Evolutionary conservation across 2,329 filamentous ascomycete species (phyloP), one percentile per base, ranked within the genome.

Genomic region (Talaromyces sp.): DNA sequence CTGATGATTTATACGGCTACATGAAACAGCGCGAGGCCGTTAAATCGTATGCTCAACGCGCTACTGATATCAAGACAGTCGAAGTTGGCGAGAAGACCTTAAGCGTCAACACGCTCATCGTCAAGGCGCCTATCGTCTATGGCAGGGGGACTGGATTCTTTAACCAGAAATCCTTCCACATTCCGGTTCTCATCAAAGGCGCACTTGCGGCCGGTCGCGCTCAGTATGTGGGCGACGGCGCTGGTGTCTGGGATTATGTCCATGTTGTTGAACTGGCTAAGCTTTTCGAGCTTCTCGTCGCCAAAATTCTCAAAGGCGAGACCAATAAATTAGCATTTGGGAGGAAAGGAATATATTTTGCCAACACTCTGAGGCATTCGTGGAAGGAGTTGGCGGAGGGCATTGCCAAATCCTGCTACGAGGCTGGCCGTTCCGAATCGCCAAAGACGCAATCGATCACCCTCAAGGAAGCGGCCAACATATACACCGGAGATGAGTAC

Each of bases 61-160:
- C 47, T 11, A 62, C 47, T 1, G 60, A 62, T 43, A 52, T 62
- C 25, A 54, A 41, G 10, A 17, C 37, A 8, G 15, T 54, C 8
- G 60, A 54, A 27, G 25, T 41, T 11, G 60, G 60, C 1, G 60
- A 62, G 17, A 27, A 31, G 19, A 25, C 17, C 4, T n/a, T 47
- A 2, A 35, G 19, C 25, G 35, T 62, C 13, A 54, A 54, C 13
- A 62, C 59, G 10, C 17, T 50, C 37, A 47, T 62, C 8, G 33
- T 62, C 59, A 62, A 50, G 33, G 43, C 59, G 31, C 59, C 59
- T 31, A 62, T 52, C 2, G 52, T 62, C 7, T 52, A 62, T 33
- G 59, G 59, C 33, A 39, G 43, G 31, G 59, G 59, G 17, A 62
- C 45, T 9, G 59, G 59, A 19, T 52, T 52, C 43, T 62, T 62